Evolutionary conservation across 768 basidiomycete species (phyloP), one percentile per base, ranked within the genome.

Genomic region (Daedaleopsis nitida): DNA sequence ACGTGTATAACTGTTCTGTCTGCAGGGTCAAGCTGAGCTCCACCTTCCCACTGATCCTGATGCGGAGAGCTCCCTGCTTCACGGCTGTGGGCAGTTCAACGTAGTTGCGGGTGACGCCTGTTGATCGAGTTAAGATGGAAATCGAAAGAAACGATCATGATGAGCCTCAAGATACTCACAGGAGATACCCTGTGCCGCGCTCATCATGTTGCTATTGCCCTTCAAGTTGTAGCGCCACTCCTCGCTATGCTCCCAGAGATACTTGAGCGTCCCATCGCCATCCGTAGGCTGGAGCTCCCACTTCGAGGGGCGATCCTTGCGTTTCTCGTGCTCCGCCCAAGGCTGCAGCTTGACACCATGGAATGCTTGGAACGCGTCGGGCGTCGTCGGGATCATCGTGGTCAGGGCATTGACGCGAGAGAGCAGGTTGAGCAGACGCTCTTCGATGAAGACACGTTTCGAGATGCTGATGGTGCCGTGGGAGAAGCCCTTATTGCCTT

Each of bases 101-200:
- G 42, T 58, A 63, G 63, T 74, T 74, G 52, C 63, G 61, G 19
- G 73, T 74, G 35, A 68, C 43, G 61, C 72, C 70, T 73, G 44
- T 49, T 3, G 6, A 54, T 14, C 16, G 14, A 21, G 6, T 38
- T 37, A 44, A 8, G 7, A 19, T 9, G 3, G 11, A 11, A 43
- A n/a, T n/a, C 13, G 47, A 1, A 2, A n/a, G 24, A n/a, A 21
- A n/a, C 7, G 10, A 35, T 42, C 35, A 38, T 23, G 0, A 11
- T 13, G 16, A 11, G 11, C 7, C 7, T 12, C 3, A 27, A 6
- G 14, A n/a, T 19, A 62, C 69, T 43, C 50, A 68, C 67, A 68
- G 52, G 55, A 55, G 12, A 70, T 61, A n/a, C 62, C 66, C 49
- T 66, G 66, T 14, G 62, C 51, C 8, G 64, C 62, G 47, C 65